phyloP scores from a whole-genome alignment of 1,284 basidiomycete genomes.

The Flammula alnicola region DNA sequence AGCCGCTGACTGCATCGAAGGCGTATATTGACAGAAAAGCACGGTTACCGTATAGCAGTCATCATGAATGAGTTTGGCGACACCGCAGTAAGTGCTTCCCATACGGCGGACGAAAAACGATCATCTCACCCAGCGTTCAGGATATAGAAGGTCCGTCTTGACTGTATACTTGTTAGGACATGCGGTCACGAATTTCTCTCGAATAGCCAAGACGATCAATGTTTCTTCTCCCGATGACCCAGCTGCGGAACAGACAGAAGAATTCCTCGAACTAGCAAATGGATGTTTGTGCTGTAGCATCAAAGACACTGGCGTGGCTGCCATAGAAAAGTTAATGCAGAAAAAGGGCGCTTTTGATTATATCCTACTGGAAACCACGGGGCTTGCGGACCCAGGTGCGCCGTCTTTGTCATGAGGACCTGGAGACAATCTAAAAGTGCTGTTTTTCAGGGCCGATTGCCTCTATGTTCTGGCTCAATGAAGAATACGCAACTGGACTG shows the following conservation, averaged over 20 bases:
- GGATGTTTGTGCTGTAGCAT: slow-evolving; percentile 95
- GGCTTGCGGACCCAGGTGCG: slow-evolving; percentile 88
- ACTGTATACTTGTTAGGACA: slow-evolving; percentile 1
- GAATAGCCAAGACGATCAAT: slow-evolving; percentile 74
- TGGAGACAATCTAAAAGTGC: neutral
- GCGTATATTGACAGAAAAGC: slow-evolving; percentile 87
- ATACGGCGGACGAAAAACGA: slow-evolving; percentile 17
- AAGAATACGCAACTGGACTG: slow-evolving; percentile 78
- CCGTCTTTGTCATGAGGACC: neutral
- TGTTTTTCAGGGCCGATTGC: slow-evolving; percentile 72
- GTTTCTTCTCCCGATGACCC: slow-evolving; percentile 73
- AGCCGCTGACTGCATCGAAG: slow-evolving; percentile 39
- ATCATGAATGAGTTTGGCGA: slow-evolving; percentile 97
- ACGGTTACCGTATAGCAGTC: slow-evolving; percentile 94
- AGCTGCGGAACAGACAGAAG: slow-evolving; percentile 66
- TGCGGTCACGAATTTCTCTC: neutral
- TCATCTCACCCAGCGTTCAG: slow-evolving; percentile 35
- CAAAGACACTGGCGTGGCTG: slow-evolving; percentile 88
- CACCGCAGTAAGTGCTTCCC: slow-evolving; percentile 65
- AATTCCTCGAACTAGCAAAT: slow-evolving; percentile 88
- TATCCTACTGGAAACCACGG: slow-evolving; percentile 92
- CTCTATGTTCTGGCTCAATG: slow-evolving; percentile 90
- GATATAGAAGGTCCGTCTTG: slow-evolving; percentile 65
- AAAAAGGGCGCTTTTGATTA: slow-evolving; percentile 88
- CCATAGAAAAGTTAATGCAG: slow-evolving; percentile 88